Base-by-base conservation (phyloP, 192 early-diverging fungal species). In the Backusella tuberculispora region DNA sequence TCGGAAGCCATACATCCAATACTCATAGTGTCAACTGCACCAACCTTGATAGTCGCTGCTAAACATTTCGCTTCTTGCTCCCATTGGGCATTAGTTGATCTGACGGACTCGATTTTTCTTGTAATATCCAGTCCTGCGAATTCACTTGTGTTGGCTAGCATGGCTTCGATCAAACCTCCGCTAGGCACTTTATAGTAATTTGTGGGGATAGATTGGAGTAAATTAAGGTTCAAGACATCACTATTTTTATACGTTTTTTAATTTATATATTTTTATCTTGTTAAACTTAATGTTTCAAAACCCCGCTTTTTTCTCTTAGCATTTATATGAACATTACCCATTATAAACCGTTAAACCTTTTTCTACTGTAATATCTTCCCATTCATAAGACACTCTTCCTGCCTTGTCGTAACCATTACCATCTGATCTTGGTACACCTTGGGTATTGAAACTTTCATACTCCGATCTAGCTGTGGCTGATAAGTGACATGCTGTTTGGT, bases 1-100 rank as follows among this genome's bases (percentile, higher is more conserved):
- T 90, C 84, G 6, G 95, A 91, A 2, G 92, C 87, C 73, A 95
- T 90, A 79, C 97, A 98, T 1, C 96, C 96, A 66, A 95, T 80
- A 10, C 91, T 88, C 66, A 88, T 88, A 15, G 91, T 86, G 72
- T 97, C 95, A 46, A 98, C 83, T 5, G 82, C 85, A 3, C 95
- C 97, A 14, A 96, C 91, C 38, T 88, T 85, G 79, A 94, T 92
- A 65, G 93, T 84, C n/a, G 95, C 89, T 50, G 85, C 74, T n/a
- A 96, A 80, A 78, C 96, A 98, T 19, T 85, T 76, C 53, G 90
- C 95, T 13, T 89, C 65, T 24, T 76, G 43, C 37, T 76, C 79
- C 78, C 81, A 77, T 1, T 80, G 73, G 9, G 63, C 68, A 80
- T 76, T 85, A 86, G 69, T 84, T 74, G 77, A 82, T 83, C 69